These are phyloP conservation scores for Tremella yokohamensis DNA, from an alignment of 768 basidiomycete genomes.

Conservation along the genomic window DNA sequence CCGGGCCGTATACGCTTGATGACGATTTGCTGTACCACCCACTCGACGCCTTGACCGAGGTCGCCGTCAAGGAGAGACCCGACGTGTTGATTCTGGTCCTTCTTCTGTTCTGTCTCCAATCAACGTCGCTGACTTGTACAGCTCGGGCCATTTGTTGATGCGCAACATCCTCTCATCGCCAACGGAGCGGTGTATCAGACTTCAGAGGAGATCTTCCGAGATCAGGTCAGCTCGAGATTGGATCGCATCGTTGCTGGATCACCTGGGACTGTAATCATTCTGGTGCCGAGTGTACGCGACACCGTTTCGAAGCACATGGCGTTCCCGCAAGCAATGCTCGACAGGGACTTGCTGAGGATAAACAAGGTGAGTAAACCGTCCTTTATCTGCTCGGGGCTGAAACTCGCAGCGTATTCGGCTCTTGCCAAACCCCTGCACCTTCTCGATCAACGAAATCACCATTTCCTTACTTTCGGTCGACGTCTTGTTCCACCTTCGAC, in stretches of 20 bases:
- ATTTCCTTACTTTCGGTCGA: conserved; percentile 83
- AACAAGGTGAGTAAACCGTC: conserved; percentile 48
- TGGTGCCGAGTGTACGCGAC: conserved; percentile 81
- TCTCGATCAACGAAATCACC: conserved; percentile 76
- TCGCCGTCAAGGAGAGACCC: conserved; percentile 65
- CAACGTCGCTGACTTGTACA: conserved; percentile 46
- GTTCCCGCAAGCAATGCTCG: conserved; percentile 68
- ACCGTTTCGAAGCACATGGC: conserved; percentile 72
- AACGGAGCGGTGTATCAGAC: conserved; percentile 67
- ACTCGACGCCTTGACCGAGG: conserved; percentile 63
- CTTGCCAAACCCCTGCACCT: conserved; percentile 80
- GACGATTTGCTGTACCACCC: conserved; percentile 71
- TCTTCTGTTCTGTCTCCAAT: neutral
- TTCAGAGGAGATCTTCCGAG: conserved; percentile 66
- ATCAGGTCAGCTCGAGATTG: conserved; percentile 62
- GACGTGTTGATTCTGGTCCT: conserved; percentile 72
- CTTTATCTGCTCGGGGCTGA: neutral
- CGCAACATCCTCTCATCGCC: conserved; percentile 68
- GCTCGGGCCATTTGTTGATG: conserved; percentile 90
- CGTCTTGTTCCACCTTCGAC: conserved; percentile 79
- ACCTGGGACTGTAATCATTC: conserved; percentile 67
- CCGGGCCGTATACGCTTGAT: conserved; percentile 83
- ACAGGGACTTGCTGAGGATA: conserved; percentile 46
- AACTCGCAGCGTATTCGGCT: conserved; percentile 64
- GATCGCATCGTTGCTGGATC: conserved; percentile 60